These are phyloP conservation scores for Trichoderma oligosporum DNA, from an alignment of 2,329 filamentous ascomycete species.

Conservation along the genomic window DNA sequence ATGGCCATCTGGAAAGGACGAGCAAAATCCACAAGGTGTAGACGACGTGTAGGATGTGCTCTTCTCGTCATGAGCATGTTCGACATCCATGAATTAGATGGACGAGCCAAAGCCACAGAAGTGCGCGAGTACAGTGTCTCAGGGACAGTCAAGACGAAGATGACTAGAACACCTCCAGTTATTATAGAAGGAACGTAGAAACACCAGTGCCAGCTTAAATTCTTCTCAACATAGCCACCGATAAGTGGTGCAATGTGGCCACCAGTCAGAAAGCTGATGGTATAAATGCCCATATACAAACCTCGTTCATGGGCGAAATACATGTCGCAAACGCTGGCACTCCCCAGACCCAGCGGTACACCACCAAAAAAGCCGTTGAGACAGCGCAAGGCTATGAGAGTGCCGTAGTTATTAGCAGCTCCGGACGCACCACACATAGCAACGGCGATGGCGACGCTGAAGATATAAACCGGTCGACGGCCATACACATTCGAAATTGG, in stretches of 20 bases:
- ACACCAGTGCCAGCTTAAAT: conserved; percentile 16
- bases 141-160: conserved; percentile 2
- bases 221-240: conserved; percentile 14
- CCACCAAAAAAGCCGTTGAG: conserved; percentile 10
- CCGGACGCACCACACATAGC: conserved; percentile 10
- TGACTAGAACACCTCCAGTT: background rate
- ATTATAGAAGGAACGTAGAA: conserved; percentile 7
- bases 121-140: conserved; percentile 13
- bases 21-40: background rate
- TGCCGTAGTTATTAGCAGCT: conserved; percentile 11
- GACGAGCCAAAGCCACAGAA: conserved; percentile 3
- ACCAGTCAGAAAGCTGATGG: conserved; percentile 10
- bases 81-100: conserved; percentile 8
- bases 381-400: conserved; percentile 6
- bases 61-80: conserved; percentile 13
- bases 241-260: conserved; percentile 11
- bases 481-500: conserved; percentile 13
- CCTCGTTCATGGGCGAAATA: conserved; percentile 12
- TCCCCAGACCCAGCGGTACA: conserved; percentile 3
- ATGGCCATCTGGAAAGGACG: conserved; percentile 11
- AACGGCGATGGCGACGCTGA: background rate
- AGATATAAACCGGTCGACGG: conserved; percentile 7
- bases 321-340: conserved; percentile 13
- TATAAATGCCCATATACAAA: conserved; percentile 11
- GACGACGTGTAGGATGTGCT: conserved; percentile 5